Conservation (phyloP, 192 early-diverging fungal genomes). For the Chytriomyces sp. region DNA sequence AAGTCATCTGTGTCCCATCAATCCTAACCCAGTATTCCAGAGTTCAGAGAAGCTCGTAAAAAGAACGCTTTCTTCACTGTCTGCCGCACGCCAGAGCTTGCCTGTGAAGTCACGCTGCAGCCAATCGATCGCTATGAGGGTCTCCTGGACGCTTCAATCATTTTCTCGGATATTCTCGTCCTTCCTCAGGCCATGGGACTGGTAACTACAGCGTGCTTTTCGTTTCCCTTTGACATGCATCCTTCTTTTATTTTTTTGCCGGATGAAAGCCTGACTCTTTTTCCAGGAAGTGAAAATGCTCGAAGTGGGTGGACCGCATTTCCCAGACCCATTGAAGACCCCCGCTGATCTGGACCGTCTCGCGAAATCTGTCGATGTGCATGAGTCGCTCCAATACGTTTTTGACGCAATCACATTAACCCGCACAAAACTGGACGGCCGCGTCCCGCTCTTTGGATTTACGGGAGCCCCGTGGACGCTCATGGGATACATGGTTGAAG, state of each 20-base stretch:
- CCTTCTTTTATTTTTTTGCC: too few relatives aligned
- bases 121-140: slow-evolving; percentile 91
- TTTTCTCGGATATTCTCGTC: slow-evolving; percentile 98
- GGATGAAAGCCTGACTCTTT: too few relatives aligned
- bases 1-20: not conserved
- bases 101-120: slow-evolving; percentile 94
- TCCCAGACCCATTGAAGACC: slow-evolving; percentile 78
- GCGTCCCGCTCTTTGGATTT: slow-evolving; percentile 93
- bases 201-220: slow-evolving; percentile 1
- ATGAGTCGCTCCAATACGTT: slow-evolving; percentile 83
- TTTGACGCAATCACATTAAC: slow-evolving; percentile 95
- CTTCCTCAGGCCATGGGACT: slow-evolving; percentile 96
- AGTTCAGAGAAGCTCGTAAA: slow-evolving; percentile 84
- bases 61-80: slow-evolving; percentile 94
- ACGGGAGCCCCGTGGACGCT: slow-evolving; percentile 98
- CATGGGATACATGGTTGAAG: slow-evolving; percentile 99
- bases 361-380: slow-evolving; percentile 67
- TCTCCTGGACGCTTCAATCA: slow-evolving; percentile 94
- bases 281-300: slow-evolving; percentile 85
- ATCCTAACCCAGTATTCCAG: slow-evolving; percentile 45
- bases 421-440: slow-evolving; percentile 78
- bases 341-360: slow-evolving; percentile 77
- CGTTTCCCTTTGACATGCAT: not conserved
- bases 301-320: slow-evolving; percentile 84
- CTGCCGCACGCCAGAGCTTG: slow-evolving; percentile 89